Base-by-base conservation (phyloP, 1,284 basidiomycete genomes). In the Austroboletus olivaceoglutinosus region DNA sequence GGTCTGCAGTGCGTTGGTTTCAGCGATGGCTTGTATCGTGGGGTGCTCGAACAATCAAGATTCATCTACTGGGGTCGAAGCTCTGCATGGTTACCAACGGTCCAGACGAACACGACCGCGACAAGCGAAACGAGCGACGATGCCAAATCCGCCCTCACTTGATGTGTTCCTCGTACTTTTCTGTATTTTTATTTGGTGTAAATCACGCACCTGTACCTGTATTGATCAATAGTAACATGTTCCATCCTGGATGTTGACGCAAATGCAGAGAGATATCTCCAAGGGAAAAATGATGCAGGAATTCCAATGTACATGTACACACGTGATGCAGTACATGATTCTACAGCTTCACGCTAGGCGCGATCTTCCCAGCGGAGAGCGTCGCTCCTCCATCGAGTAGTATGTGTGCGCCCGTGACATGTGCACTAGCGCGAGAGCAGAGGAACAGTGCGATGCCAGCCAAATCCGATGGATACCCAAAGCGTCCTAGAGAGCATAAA, bases 401-500 rank as follows among this genome's bases (percentile, higher is more conserved):
- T 39, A 83, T 86, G 45, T 87, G 84, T 18, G 80, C 77, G 8
- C 89, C 89, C 1, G 89, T 89, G 36, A 90, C 74, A 62, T 90
- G 88, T 2, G 86, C 77, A 6, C 82, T 80, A 0, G 86, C 89
- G 0, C 83, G 80, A 22, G 85, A 87, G 7, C 81, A 76, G 18
- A 92, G 76, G 76, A 91, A 91, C 27, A 92, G 70, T 5, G 80
- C 78, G 5, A 89, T 69, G 7, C 91, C 91, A 19, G 86, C 90
- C 59, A 91, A 81, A 60, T 93, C 91, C 48, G 81, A 74, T 3
- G 88, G 77, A 11, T 71, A 67, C 7, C 91, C 90, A 45, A 81
- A 71, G 6, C 90, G 84, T 22, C 86, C 87, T 84, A 53, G 21
- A 49, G 12, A 30, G 49, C n/a, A 23, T 8, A 34, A 47, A 42